phyloP scores from a whole-genome alignment of 257 asterid species.

The Lantana camara region DNA sequence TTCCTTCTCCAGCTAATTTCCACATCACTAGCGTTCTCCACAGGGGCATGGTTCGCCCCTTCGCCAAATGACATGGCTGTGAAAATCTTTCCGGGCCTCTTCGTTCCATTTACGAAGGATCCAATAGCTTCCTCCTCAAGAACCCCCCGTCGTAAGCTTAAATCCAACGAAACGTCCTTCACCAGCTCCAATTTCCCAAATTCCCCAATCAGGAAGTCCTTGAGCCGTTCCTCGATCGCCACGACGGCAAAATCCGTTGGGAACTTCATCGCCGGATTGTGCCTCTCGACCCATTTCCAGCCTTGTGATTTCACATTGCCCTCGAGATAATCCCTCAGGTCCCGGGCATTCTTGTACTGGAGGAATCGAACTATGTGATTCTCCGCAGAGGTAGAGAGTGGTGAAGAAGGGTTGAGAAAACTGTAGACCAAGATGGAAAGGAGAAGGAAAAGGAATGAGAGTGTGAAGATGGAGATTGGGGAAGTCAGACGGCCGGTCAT shows the following conservation, averaged over 20 bases:
- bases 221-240: conserved; percentile 56
- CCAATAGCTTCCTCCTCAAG: conserved; percentile 54
- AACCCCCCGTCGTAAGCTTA: conserved; percentile 73
- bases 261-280: conserved; percentile 73
- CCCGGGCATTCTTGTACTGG: conserved; percentile 54
- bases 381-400: conserved; percentile 27
- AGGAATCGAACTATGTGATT: conserved; percentile 77
- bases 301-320: conserved; percentile 59
- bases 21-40: conserved; percentile 40
- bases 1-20: conserved; percentile 60
- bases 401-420: conserved; percentile 18
- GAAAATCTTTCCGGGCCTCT: conserved; percentile 93
- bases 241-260: conserved; percentile 93
- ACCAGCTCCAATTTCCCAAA: conserved; percentile 75
- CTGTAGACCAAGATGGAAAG: conserved; percentile 30
- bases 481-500: conserved; percentile 41
- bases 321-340: conserved; percentile 65
- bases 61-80: conserved; percentile 83
- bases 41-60: conserved; percentile 28
- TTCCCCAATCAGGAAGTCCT: conserved; percentile 57
- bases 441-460: conserved; percentile 31
- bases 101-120: conserved; percentile 66
- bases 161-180: conserved; percentile 84
- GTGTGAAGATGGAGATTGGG: conserved; percentile 26
- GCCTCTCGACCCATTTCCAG: conserved; percentile 93